A percentile compares a stretch with the other conserved stretches of the same genome.
Conservation (phyloP, 1,284 basidiomycete genomes). For the Cronartium quercuum region DNA sequence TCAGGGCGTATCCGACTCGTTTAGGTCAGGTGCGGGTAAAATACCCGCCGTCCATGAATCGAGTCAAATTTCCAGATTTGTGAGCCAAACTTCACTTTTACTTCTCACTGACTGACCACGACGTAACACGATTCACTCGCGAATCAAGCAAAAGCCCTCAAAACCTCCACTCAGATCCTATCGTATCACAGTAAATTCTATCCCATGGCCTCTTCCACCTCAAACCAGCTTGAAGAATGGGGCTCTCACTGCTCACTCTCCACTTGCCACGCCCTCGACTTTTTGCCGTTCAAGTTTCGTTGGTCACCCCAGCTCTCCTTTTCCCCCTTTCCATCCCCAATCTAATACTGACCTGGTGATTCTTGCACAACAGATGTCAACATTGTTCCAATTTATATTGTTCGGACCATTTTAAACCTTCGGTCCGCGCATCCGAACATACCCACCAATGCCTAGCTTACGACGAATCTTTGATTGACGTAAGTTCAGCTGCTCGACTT, state of each 20-base stretch:
- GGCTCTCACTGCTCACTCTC: constrained; percentile 33
- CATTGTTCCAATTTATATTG: constrained; percentile 33
- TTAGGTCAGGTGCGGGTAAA: too few relatives aligned
- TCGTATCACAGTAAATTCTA: too few relatives aligned
- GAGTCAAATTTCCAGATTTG: too few relatives aligned
- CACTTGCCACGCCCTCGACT: constrained; percentile 33
- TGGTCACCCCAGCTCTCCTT: neutral
- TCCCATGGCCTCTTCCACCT: neutral
- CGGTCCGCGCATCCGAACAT: neutral
- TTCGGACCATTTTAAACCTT: constrained; percentile 34
- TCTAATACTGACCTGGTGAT: neutral
- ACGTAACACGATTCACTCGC: too few relatives aligned
- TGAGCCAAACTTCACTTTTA: too few relatives aligned
- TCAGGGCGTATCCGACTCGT: too few relatives aligned
- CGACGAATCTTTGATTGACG: neutral
- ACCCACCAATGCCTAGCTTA: neutral
- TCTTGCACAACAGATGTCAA: constrained; percentile 8
- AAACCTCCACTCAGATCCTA: too few relatives aligned
- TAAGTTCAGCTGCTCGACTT: neutral
- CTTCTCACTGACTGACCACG: too few relatives aligned
- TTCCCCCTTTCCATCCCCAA: neutral
- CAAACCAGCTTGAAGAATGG: constrained; percentile 36
- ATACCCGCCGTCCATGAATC: too few relatives aligned
- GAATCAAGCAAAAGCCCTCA: too few relatives aligned
- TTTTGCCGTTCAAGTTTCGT: constrained; percentile 36